Evolutionary conservation across 2,329 filamentous ascomycete species (phyloP).

Genomic region (Aquanectria penicillioides): DNA sequence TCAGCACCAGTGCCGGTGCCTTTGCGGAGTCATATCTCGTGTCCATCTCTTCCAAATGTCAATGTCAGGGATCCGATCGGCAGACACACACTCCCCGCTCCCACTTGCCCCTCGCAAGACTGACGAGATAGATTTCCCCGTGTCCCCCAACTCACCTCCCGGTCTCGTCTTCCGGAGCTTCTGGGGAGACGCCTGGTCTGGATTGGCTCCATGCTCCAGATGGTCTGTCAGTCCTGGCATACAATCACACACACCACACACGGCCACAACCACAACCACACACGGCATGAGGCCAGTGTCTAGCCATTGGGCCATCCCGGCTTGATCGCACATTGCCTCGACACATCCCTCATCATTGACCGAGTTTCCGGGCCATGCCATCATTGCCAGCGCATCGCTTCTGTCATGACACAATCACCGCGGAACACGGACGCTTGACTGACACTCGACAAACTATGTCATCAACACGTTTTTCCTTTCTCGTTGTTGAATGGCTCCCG

Average conservation of each 20-base stretch:
- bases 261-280: conserved; percentile 1
- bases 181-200: conserved; percentile 25
- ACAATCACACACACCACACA: conserved; percentile 2
- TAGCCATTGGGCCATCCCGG: conserved; percentile 25
- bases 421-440: too few species aligned
- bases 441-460: background rate
- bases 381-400: conserved; percentile 36
- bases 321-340: conserved; percentile 21
- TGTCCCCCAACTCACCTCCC: background rate
- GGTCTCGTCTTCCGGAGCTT: background rate
- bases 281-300: conserved; percentile 10
- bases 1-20: too few species aligned
- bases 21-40: background rate
- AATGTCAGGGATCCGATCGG: conserved; percentile 6
- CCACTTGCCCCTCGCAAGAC: too few species aligned
- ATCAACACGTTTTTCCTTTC: conserved; percentile 32
- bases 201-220: conserved; percentile 27
- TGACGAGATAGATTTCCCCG: too few species aligned
- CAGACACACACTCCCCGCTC: too few species aligned
- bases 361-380: conserved; percentile 31
- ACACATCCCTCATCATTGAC: conserved; percentile 34
- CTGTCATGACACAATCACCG: conserved; percentile 32
- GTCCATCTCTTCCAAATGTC: background rate
- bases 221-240: conserved; percentile 20
- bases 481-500: conserved; percentile 30